Evolutionary conservation across 2,329 filamentous ascomycete species (phyloP), one percentile per base, ranked within the genome.

Genomic region (Sporothrix brasiliensis): DNA sequence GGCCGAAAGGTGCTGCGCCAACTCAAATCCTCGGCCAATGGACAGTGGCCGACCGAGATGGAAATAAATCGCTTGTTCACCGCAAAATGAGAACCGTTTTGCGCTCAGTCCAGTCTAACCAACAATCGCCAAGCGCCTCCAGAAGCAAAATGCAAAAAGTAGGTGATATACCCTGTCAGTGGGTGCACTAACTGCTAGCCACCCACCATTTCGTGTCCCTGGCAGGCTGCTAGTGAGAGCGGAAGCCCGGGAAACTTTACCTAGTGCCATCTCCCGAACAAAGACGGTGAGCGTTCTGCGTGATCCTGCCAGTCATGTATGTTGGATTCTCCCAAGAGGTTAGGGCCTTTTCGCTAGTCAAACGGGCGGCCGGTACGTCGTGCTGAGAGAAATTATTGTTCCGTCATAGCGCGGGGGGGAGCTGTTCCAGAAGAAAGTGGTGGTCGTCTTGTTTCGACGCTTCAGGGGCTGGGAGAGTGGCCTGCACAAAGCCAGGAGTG

Each of bases 231-330:
- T 69, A 41, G 34, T 69, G 67, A 63, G 11, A 44, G 39, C 60
- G 68, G 61, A 70, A 70, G 61, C 14, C 68, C 68, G 68, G 68
- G 68, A 66, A 58, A 52, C 68, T 50, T 66, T 70, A 58, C 68
- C 68, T 66, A 70, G 68, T 65, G 68, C 53, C 34, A 49, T 56
- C 49, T 41, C 27, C 47, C 34, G 30, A 66, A 50, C 34, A 66
- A 70, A 69, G 58, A 67, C 68, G 68, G 68, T 70, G 68, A 70
- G 60, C 39, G 60, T 63, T 47, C 2, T 44, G 19, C 19, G 14
- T 34, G 63, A 41, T 41, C 63, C 47, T 66, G 61, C 34, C 61
- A 65, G 34, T 24, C 56, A 34, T 34, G 34, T 34, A 30, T 30
- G 3, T 30, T 30, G 34, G 44, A n/a, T 39, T 61, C 39, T 61